These are phyloP conservation scores for Malassezia sp. DNA, from an alignment of 1,284 basidiomycete genomes.

Conservation along the genomic window DNA sequence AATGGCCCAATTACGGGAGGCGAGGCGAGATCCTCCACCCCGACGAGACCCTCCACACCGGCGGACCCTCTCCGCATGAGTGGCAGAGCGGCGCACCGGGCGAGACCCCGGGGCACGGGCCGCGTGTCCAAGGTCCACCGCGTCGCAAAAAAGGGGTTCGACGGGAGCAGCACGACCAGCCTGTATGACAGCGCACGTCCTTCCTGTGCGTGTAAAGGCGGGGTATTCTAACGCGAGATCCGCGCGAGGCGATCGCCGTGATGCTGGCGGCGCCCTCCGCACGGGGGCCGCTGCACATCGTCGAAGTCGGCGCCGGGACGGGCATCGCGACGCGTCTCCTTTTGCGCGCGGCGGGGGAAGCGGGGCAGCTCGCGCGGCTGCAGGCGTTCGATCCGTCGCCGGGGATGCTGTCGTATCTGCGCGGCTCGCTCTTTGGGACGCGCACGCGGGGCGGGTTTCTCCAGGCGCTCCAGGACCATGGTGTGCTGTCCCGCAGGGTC, in stretches of 20 bases:
- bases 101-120: no score
- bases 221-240: constrained; percentile 14
- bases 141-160: constrained; percentile 27
- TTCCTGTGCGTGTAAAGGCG: constrained; percentile 1
- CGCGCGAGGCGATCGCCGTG: constrained; percentile 20
- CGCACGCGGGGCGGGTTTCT: constrained; percentile 11
- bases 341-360: constrained; percentile 19
- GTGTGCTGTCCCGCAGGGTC: constrained; percentile 16
- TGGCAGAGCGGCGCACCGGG: no score
- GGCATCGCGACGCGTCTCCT: constrained; percentile 37
- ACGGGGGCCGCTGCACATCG: constrained; percentile 22
- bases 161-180: constrained; percentile 20
- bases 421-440: constrained; percentile 17
- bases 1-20: not conserved
- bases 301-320: constrained; percentile 39
- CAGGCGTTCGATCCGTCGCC: constrained; percentile 25
- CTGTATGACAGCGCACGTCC: constrained; percentile 34
- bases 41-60: no score
- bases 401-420: constrained; percentile 34
- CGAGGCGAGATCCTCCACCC: no score
- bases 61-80: no score
- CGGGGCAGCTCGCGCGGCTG: constrained; percentile 19
- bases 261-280: constrained; percentile 19
- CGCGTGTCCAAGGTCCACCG: constrained; percentile 21
- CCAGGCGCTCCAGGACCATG: constrained; percentile 18